Conservation (phyloP, 495 filamentous ascomycete species). For the Filosporella fistucella region DNA sequence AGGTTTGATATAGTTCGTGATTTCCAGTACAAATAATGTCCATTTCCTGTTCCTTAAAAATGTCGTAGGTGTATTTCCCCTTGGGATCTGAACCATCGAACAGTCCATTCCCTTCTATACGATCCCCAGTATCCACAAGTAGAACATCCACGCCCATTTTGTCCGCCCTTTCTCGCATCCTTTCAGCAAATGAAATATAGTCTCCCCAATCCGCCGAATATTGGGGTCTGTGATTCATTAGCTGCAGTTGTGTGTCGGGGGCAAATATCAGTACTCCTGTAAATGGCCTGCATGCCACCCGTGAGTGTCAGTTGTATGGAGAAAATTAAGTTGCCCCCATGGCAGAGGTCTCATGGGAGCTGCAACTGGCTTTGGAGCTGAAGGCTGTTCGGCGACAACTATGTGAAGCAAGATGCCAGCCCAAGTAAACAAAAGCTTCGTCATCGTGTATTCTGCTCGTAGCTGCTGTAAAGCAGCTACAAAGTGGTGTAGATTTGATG, state of each 20-base stretch:
- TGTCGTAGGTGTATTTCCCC: slow-evolving; percentile 81
- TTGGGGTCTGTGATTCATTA: slow-evolving; percentile 51
- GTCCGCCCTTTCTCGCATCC: slow-evolving; percentile 75
- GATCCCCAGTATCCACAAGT: slow-evolving; percentile 89
- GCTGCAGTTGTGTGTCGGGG: not conserved
- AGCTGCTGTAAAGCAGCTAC: too few species aligned
- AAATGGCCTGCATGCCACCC: slow-evolving; percentile 95
- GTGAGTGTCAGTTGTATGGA: slow-evolving; percentile 92
- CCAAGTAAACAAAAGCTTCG: slow-evolving; percentile 22
- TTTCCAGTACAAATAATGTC: slow-evolving; percentile 89
- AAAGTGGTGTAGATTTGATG: too few species aligned
- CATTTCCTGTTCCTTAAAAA: slow-evolving; percentile 74
- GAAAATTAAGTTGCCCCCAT: slow-evolving; percentile 91
- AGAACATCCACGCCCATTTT: slow-evolving; percentile 74
- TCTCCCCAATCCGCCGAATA: slow-evolving; percentile 97
- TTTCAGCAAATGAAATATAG: slow-evolving; percentile 87
- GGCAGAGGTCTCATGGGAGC: slow-evolving; percentile 77
- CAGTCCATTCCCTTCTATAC: slow-evolving; percentile 94
- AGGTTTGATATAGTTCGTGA: slow-evolving; percentile 86
- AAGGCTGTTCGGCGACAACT: slow-evolving; percentile 64
- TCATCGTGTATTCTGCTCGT: too few species aligned
- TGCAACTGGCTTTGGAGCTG: slow-evolving; percentile 70
- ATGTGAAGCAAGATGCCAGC: slow-evolving; percentile 15
- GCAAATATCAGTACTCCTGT: slow-evolving; percentile 54
- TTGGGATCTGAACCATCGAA: slow-evolving; percentile 88